phyloP scores from a whole-genome alignment of 768 basidiomycete genomes.

The Russula sp. region DNA sequence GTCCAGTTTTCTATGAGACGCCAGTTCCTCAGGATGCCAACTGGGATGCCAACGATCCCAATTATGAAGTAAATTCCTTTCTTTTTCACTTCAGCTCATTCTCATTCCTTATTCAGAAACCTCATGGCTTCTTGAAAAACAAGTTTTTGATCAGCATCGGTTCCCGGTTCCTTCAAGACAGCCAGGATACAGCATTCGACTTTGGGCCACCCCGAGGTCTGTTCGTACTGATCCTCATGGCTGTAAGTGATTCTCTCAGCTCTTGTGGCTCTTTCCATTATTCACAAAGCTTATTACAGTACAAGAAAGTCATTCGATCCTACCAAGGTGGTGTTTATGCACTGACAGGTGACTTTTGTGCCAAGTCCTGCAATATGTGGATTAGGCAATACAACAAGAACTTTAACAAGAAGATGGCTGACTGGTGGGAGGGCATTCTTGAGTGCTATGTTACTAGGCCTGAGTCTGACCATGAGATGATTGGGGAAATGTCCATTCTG shows the following conservation, averaged over 20 bases:
- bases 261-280: too few species aligned
- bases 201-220: neutral
- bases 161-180: neutral
- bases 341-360: neutral
- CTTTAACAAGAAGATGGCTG: too few species aligned
- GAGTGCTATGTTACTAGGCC: too few species aligned
- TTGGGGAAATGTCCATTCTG: too few species aligned
- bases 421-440: too few species aligned
- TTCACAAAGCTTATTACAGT: too few species aligned
- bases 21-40: neutral
- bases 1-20: neutral
- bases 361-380: neutral
- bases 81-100: neutral
- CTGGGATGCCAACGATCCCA: neutral
- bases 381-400: too few species aligned
- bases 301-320: neutral
- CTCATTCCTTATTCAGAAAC: neutral
- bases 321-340: neutral
- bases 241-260: neutral
- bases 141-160: neutral
- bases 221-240: neutral
- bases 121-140: neutral
- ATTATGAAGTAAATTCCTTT: neutral
- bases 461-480: too few species aligned
- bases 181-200: neutral